Evolutionary conservation across 148 eudicot genomes (phyloP).

Genomic region (Pouteria glomerata): DNA sequence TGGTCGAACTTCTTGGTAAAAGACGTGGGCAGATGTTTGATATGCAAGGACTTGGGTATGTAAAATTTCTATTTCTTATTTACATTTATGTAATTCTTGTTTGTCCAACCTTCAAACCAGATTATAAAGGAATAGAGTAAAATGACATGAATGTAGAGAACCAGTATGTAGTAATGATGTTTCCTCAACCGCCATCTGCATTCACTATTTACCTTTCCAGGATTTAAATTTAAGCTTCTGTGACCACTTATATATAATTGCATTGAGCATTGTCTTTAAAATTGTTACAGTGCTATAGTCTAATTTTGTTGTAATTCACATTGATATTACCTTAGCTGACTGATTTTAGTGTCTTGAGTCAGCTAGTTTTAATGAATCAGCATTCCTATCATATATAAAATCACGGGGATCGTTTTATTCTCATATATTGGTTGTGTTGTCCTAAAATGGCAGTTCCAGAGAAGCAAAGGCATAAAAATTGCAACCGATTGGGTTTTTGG

Average conservation of each 20-base stretch:
- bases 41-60: constrained; percentile 91
- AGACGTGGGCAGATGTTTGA: constrained; percentile 96
- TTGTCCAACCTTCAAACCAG: background rate
- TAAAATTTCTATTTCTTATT: constrained; percentile 6
- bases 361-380: background rate
- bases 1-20: constrained; percentile 95
- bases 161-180: background rate
- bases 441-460: background rate
- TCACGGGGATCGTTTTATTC: background rate
- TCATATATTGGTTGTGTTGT: background rate
- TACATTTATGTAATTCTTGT: background rate
- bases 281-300: background rate
- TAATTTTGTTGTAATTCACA: background rate
- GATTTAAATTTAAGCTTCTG: background rate
- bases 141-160: background rate
- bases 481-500: background rate
- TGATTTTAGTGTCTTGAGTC: background rate
- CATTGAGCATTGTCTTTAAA: background rate
- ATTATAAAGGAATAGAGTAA: background rate
- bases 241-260: background rate
- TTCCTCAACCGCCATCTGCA: background rate
- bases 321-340: background rate
- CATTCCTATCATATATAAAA: background rate
- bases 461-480: background rate
- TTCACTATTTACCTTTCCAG: background rate